These are phyloP conservation scores for Postia placenta DNA, from an alignment of 768 basidiomycete genomes.

Conservation along the genomic window DNA sequence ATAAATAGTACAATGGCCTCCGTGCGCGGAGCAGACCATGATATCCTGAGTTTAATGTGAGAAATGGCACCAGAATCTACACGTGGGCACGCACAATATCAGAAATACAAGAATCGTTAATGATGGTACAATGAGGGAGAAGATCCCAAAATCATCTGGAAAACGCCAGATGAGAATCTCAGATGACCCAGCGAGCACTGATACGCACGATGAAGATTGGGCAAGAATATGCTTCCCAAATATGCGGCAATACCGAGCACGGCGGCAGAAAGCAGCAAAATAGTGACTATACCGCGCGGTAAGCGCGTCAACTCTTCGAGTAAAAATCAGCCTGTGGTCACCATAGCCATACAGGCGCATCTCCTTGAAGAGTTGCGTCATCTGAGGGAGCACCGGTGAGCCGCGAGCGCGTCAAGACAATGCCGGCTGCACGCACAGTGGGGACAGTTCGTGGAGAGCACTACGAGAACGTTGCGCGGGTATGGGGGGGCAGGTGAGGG, in stretches of 20 bases:
- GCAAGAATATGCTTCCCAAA: slow-evolving; percentile 63
- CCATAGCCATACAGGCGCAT: slow-evolving; percentile 26
- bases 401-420: not conserved
- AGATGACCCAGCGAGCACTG: slow-evolving; percentile 1
- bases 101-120: slow-evolving; percentile 59
- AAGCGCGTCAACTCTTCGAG: not conserved
- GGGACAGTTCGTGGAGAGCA: not conserved
- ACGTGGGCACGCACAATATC: slow-evolving; percentile 53
- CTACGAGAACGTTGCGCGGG: not conserved
- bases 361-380: slow-evolving; percentile 29
- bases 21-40: slow-evolving; percentile 63
- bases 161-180: not conserved
- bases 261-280: slow-evolving; percentile 35
- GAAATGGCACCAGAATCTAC: no score
- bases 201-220: slow-evolving; percentile 52
- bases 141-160: slow-evolving; percentile 66
- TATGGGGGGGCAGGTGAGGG: not conserved
- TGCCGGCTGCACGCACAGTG: not conserved
- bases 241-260: slow-evolving; percentile 67
- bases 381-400: slow-evolving; percentile 13
- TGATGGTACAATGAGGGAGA: slow-evolving; percentile 58
- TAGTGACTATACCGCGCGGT: slow-evolving; percentile 23
- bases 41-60: no score
- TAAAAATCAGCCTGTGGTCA: slow-evolving; percentile 10
- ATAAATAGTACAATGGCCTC: slow-evolving; percentile 53